Evolutionary conservation across 768 basidiomycete species (phyloP).

Genomic region (Pulveroboletus sp.): DNA sequence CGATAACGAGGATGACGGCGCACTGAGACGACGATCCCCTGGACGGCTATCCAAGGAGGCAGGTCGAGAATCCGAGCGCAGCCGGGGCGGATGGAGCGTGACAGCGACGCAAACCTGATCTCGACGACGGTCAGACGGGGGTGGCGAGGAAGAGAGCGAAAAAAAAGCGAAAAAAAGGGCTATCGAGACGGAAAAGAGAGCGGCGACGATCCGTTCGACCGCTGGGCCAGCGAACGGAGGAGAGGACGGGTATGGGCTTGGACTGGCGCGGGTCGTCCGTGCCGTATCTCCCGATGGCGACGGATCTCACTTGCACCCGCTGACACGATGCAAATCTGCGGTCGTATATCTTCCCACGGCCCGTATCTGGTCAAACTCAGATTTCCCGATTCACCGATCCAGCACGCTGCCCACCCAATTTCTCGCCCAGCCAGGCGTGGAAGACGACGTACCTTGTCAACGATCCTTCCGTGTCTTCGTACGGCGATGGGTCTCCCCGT

Average conservation of each 20-base stretch:
- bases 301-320: slow-evolving; percentile 41
- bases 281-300: slow-evolving; percentile 63
- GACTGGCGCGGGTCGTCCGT: slow-evolving; percentile 28
- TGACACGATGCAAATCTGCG: slow-evolving; percentile 31
- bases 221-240: background rate
- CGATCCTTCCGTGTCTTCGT: background rate
- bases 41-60: background rate
- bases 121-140: background rate
- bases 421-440: background rate
- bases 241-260: slow-evolving; percentile 1
- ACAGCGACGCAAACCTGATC: slow-evolving; percentile 1
- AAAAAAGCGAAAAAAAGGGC: slow-evolving; percentile 3
- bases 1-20: slow-evolving; percentile 14
- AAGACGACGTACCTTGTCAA: slow-evolving; percentile 20
- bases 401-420: background rate
- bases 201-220: slow-evolving; percentile 2
- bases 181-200: slow-evolving; percentile 15
- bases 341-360: slow-evolving; percentile 26
- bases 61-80: background rate
- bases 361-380: slow-evolving; percentile 17
- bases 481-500: slow-evolving; percentile 4
- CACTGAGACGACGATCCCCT: slow-evolving; percentile 18
- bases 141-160: no score
- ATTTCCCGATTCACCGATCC: slow-evolving; percentile 31
- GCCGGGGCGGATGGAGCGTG: slow-evolving; percentile 1